Conservation (phyloP, 2,329 filamentous ascomycete species). For the Clonostachys sp. region DNA sequence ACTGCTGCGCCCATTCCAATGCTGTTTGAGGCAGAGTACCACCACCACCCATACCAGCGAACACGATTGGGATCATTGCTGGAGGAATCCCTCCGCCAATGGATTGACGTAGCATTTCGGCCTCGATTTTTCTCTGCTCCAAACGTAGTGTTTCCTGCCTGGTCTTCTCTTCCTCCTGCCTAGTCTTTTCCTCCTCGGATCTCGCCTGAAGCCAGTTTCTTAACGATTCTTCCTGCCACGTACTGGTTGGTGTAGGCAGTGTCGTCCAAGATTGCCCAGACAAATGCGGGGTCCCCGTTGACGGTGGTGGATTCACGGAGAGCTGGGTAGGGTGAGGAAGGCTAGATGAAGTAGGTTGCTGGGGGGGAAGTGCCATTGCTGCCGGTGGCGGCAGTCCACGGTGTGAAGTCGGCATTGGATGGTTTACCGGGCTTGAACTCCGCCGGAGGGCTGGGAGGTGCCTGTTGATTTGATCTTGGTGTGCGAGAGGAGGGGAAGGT, state of each 20-base stretch:
- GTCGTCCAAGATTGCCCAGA: constrained; percentile 18
- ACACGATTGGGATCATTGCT: constrained; percentile 69
- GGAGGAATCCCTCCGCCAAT: constrained; percentile 68
- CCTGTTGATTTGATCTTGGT: constrained; percentile 41
- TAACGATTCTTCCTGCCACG: constrained; percentile 71
- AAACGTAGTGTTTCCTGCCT: constrained; percentile 60
- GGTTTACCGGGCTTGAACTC: constrained; percentile 40
- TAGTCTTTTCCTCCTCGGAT: constrained; percentile 68
- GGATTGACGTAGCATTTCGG: constrained; percentile 67
- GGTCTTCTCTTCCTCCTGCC: constrained; percentile 70
- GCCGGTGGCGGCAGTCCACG: constrained; percentile 66
- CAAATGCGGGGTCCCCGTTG: no score
- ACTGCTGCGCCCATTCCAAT: constrained; percentile 66
- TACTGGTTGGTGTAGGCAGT: constrained; percentile 58
- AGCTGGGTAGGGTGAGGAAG: constrained; percentile 19
- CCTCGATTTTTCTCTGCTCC: constrained; percentile 69
- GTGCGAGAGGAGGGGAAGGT: constrained; percentile 48
- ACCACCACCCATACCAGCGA: constrained; percentile 62
- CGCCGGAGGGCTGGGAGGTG: constrained; percentile 28
- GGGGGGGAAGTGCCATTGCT: constrained; percentile 54
- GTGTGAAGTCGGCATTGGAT: constrained; percentile 65
- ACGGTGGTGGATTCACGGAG: constrained; percentile 2
- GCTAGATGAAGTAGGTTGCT: constrained; percentile 9
- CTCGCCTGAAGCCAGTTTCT: constrained; percentile 67
- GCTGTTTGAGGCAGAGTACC: constrained; percentile 55